Percentiles rank a stretch among this genome's conserved stretches.
Conservation (phyloP, 2,329 filamentous ascomycete species). For the Verticillium tricorpus region DNA sequence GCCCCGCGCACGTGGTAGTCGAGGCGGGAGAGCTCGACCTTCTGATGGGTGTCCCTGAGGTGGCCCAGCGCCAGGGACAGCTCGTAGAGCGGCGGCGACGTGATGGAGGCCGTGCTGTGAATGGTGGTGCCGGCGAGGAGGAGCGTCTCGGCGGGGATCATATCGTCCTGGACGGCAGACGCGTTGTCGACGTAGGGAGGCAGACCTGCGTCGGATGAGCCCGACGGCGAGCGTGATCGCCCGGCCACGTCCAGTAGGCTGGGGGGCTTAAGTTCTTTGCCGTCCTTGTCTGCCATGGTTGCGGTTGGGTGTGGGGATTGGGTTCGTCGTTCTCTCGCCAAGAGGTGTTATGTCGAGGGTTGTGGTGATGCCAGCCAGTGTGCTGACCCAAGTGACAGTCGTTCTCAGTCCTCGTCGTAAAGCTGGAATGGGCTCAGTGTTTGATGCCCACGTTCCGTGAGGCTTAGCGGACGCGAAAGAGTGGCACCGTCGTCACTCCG, state of each 20-base stretch:
- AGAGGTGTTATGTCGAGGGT: too few relatives aligned
- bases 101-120: slow-evolving; percentile 20
- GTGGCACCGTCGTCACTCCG: neutral
- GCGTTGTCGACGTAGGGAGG: slow-evolving; percentile 4
- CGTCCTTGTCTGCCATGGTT: neutral
- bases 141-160: slow-evolving; percentile 26
- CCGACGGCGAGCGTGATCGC: neutral
- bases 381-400: neutral
- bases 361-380: neutral
- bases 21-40: slow-evolving; percentile 24
- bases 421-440: neutral
- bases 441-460: neutral
- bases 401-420: too few relatives aligned
- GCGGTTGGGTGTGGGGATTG: too few relatives aligned
- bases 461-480: neutral
- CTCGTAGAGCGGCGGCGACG: slow-evolving; percentile 28
- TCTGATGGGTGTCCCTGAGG: slow-evolving; percentile 25
- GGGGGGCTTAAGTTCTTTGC: neutral
- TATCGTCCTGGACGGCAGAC: slow-evolving; percentile 4
- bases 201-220: neutral
- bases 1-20: slow-evolving; percentile 17
- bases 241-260: neutral
- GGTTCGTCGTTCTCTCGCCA: too few relatives aligned
- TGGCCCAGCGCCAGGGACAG: slow-evolving; percentile 28
- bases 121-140: slow-evolving; percentile 28